Evolutionary conservation across 129 eudicot species (phyloP), one percentile per base, ranked within the genome.

Genomic region (Artemisia argyi): DNA sequence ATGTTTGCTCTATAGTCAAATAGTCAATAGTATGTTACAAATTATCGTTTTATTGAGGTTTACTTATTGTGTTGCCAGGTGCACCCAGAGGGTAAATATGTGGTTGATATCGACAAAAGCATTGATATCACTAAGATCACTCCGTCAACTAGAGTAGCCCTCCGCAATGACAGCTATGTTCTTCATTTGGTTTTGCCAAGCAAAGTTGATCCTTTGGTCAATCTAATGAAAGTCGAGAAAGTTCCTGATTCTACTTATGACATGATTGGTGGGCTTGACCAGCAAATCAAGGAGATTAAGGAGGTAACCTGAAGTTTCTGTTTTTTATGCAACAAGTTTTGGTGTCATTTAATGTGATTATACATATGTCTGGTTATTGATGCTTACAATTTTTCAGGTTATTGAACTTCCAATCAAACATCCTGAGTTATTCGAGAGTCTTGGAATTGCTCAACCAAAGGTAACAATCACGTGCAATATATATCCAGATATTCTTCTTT

Each of bases 381-480:
- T 66, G 48, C 19, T 26, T 30, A 28, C 46, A 5, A 18, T 17
- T 64, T 20, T 44, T 42, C 72, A 84, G 89, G 89, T 84, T 55
- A 85, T 85, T 9, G 89, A 85, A 69, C 86, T 85, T 32, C 89
- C 89, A 60, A 78, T 85, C 49, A 85, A 81, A 63, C 89, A 85
- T 66, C 89, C 89, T 3, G 89, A 81, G 68, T 30, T 85, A 35
- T 85, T 85, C 42, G 89, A 85, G 82, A 74, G 79, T 57, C 82
- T 85, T 48, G 89, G 89, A 48, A 85, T 85, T 30, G 86, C 86
- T 52, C 89, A 81, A 61, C 89, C 89, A 71, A 85, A 85, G 89
- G 86, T 85, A 39, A 39, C 10, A 39, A 39, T 7, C 46, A 7
- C 2, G 46, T 39, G 46, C 46, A 39, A 7, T 39, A 39, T 39